A percentile compares a stretch with the other conserved stretches of the same genome.
These are phyloP conservation scores for Alternaria viburni DNA, from an alignment of 2,329 filamentous ascomycete genomes.

Conservation along the genomic window DNA sequence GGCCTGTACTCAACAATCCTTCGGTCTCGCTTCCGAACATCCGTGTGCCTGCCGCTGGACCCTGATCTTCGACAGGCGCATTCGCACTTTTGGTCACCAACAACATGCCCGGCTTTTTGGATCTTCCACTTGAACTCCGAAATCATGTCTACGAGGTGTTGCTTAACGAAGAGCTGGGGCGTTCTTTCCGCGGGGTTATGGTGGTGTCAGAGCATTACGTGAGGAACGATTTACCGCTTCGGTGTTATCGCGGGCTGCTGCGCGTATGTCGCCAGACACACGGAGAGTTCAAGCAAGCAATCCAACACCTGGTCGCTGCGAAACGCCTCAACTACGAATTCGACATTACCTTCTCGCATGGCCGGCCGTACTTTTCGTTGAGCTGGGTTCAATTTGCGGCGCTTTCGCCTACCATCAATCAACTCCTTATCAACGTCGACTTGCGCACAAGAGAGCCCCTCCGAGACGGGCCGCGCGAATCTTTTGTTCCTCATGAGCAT, in stretches of 20 bases:
- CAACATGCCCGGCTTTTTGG: constrained; percentile 38
- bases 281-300: constrained; percentile 35
- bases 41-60: constrained; percentile 14
- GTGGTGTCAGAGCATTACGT: constrained; percentile 36
- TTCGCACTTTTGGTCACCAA: constrained; percentile 10
- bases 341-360: constrained; percentile 38
- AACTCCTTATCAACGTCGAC: constrained; percentile 38
- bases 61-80: constrained; percentile 11
- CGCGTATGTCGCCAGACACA: constrained; percentile 31
- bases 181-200: constrained; percentile 37
- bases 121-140: constrained; percentile 37
- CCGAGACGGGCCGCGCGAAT: constrained; percentile 10
- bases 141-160: constrained; percentile 39
- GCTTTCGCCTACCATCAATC: constrained; percentile 36
- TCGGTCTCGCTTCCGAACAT: constrained; percentile 18
- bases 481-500: constrained; percentile 30
- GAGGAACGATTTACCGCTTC: constrained; percentile 36
- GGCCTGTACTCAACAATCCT: not conserved
- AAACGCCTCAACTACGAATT: constrained; percentile 36
- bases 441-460: constrained; percentile 38
- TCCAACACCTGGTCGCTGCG: constrained; percentile 33
- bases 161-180: constrained; percentile 27
- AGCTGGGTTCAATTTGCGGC: constrained; percentile 38
- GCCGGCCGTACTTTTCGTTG: constrained; percentile 42
- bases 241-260: constrained; percentile 35